Conservation (phyloP, 2,329 filamentous ascomycete species). For the Paraconiothyrium sp. region DNA sequence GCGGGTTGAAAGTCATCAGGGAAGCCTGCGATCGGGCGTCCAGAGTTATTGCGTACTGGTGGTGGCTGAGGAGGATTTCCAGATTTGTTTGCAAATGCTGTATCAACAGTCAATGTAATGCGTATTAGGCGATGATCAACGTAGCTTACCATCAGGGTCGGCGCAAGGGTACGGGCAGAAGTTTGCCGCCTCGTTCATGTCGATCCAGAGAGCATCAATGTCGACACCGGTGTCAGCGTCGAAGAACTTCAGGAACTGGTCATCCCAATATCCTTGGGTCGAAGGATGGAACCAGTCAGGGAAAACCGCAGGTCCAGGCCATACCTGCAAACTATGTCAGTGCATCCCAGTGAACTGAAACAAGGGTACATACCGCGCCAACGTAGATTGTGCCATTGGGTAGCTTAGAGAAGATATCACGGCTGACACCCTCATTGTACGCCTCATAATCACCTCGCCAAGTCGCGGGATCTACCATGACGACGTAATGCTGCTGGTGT, state of each 20-base stretch:
- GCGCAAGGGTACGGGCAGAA: constrained; percentile 59
- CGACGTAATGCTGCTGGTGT: constrained; percentile 73
- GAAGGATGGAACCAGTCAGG: constrained; percentile 79
- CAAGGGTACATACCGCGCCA: constrained; percentile 65
- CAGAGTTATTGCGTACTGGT: constrained; percentile 67
- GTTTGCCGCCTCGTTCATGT: constrained; percentile 50
- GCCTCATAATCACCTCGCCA: constrained; percentile 58
- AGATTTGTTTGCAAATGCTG: constrained; percentile 49
- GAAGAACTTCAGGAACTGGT: constrained; percentile 75
- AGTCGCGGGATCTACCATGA: constrained; percentile 81
- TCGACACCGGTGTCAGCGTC: constrained; percentile 70
- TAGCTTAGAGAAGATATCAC: constrained; percentile 62
- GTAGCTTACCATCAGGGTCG: constrained; percentile 43
- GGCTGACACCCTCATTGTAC: constrained; percentile 69
- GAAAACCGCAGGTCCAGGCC: constrained; percentile 77
- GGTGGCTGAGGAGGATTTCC: constrained; percentile 71
- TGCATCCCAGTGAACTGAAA: not conserved
- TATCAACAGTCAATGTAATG: not conserved
- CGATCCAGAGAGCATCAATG: constrained; percentile 75
- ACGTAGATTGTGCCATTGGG: constrained; percentile 66
- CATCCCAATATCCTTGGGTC: constrained; percentile 73
- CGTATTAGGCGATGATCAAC: not conserved
- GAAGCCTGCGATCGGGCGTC: constrained; percentile 74
- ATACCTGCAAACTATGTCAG: constrained; percentile 45
- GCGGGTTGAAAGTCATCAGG: constrained; percentile 72